Evolutionary conservation across 2,329 filamentous ascomycete species (phyloP), one percentile per base, ranked within the genome.

Genomic region (Tolypocladium ophioglossoides): DNA sequence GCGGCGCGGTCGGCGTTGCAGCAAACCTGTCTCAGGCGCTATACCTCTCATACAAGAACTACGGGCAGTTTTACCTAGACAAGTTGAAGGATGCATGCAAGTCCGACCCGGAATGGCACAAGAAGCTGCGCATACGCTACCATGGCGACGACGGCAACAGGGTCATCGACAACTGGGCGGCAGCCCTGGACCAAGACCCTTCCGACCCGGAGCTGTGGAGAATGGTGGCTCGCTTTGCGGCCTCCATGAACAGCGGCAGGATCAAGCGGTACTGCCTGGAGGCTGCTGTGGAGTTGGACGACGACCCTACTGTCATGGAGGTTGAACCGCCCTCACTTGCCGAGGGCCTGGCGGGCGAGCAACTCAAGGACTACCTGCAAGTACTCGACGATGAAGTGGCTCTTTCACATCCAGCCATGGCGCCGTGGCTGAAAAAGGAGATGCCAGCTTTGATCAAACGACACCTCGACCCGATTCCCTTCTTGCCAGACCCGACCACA

Each of bases 1-100:
- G 80, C 55, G 82, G 84, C 51, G 81, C 82, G 50, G 90, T 95
- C 59, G 85, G 83, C 32, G 83, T 84, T 2, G 89, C 86, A 18
- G 94, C 87, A 65, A 92, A 86, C 50, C 74, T 97, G 11, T 86
- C 89, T 0, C 91, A 96, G 65, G 91, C 95, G 12, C 78, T 97
- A 22, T 96, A 96, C 64, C 79, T 99, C 9, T 88, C 92, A 1
- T 90, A 95, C 75, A 99, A 97, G 70, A 99, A 97, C 63, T 85
- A 92, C 71, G 94, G 91, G 44, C 89, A 97, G 65, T 96, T 95
- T 65, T 76, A 86, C 55, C 76, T 99, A n/a, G 92, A 99, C 53
- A 70, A 67, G 52, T 60, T 70, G 4, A 72, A 68, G 54, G 70
- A 73, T 22, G 54, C 59, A 37, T 55, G 51, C 6, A 54, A 54